Evolutionary conservation across 306 rosid genomes (phyloP), one percentile per base, ranked within the genome.

Genomic region (Cucurbita maxima): DNA sequence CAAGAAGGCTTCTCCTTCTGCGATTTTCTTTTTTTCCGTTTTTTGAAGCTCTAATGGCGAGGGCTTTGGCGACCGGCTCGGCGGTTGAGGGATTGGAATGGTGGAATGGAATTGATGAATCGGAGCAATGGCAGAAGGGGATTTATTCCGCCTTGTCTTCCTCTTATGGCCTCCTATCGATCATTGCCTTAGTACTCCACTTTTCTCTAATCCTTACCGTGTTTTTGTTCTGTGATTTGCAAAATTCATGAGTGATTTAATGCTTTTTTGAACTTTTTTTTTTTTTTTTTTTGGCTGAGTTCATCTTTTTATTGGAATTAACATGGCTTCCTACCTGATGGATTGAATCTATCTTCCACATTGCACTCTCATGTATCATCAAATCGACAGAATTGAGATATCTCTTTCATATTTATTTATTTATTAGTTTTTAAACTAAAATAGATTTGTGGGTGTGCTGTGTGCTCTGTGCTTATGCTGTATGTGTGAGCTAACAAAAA

Each of bases 161-260:
- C 10, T 79, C 87, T 75, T 88, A 83, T 81, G 88, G 81, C 36
- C 66, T 71, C 10, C 83, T 90, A 55, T 90, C 96, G 30, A 51
- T 86, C 44, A 72, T 83, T 73, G 85, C 94, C 37, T 79, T 90
- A 81, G 91, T 90, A 38, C 71, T 80, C 1, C 3, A 73, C 64
- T 79, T 9, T 18, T 58, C 37, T 58, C 70, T 14, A 2, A 9
- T 16, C 54, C 25, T 54, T 18, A 25, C 16, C 11, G 12, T 67
- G 5, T 41, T 12, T 10, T 41, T 38, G 37, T 74, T 74, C 70
- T 19, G 13, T 56, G 4, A 7, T 25, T 69, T 52, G 15, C 8
- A 25, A 22, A 48, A 3, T 69, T 48, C 74, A 14, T 25, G 7
- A 4, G 25, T 22, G 20, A 15, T 67, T 45, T 45, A 7, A 20